phyloP scores from a whole-genome alignment of 164 flowering plant genomes.

The Stephania cephalantha region DNA sequence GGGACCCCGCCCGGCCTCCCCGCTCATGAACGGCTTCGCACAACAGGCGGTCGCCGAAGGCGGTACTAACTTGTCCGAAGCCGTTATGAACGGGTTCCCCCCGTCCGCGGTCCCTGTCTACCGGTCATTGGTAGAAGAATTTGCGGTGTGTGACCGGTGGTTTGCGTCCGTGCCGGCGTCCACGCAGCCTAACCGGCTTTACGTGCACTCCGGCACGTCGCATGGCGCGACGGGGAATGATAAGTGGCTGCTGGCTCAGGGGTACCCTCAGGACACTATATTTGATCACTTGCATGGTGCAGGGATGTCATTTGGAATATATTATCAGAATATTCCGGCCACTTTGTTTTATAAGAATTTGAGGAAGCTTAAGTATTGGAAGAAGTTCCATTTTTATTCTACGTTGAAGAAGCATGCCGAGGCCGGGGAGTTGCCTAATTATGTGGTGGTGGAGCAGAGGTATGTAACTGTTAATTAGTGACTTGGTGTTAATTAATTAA shows the following conservation, averaged over 20 bases:
- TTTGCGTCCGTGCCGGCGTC: conserved; percentile 74
- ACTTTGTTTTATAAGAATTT: conserved; percentile 66
- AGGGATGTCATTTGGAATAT: conserved; percentile 61
- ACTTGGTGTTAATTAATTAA: too few species aligned
- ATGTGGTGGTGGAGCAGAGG: conserved; percentile 84
- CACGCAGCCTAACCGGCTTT: conserved; percentile 74
- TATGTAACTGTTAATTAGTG: too few species aligned
- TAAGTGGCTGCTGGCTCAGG: conserved; percentile 30
- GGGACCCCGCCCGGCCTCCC: conserved; percentile 8
- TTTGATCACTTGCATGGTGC: conserved; percentile 63
- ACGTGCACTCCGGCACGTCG: conserved; percentile 76
- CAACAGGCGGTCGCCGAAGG: conserved; percentile 48
- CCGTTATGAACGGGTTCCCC: conserved; percentile 65
- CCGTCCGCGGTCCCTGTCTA: conserved; percentile 56
- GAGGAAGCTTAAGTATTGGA: conserved; percentile 57
- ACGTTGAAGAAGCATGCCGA: conserved; percentile 49
- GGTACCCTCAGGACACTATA: conserved; percentile 70
- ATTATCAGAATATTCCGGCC: conserved; percentile 70
- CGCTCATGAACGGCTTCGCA: conserved; percentile 74
- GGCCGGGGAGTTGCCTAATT: conserved; percentile 60
- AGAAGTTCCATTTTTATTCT: conserved; percentile 46
- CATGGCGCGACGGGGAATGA: conserved; percentile 62
- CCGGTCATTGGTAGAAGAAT: conserved; percentile 46
- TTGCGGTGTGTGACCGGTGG: conserved; percentile 77
- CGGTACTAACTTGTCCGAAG: conserved; percentile 30